phyloP scores from a whole-genome alignment of 2,329 filamentous ascomycete genomes.

The Biscogniauxia marginata region DNA sequence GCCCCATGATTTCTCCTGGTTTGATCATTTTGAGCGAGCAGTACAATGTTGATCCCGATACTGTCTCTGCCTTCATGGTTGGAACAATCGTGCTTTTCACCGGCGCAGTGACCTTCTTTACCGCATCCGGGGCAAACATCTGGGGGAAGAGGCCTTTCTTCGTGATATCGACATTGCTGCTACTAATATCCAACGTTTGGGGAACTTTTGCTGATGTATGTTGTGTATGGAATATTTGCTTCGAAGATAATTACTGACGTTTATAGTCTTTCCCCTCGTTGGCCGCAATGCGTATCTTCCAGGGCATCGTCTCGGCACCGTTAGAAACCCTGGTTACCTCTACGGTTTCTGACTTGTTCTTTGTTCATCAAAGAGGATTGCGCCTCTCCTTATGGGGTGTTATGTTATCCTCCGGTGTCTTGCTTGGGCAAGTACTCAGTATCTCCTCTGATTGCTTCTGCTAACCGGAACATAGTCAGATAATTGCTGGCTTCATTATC shows the following conservation, averaged over 20 bases:
- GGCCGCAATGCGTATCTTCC: slow-evolving; percentile 26
- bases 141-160: slow-evolving; percentile 28
- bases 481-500: slow-evolving; percentile 41
- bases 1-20: slow-evolving; percentile 25
- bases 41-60: slow-evolving; percentile 17
- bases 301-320: slow-evolving; percentile 23
- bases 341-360: slow-evolving; percentile 25
- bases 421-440: slow-evolving; percentile 13
- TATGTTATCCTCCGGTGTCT: slow-evolving; percentile 22
- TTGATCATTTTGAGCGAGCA: slow-evolving; percentile 20
- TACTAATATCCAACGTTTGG: slow-evolving; percentile 24
- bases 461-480: slow-evolving; percentile 32
- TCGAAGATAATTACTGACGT: slow-evolving; percentile 1
- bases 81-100: slow-evolving; percentile 25
- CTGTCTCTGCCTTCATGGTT: slow-evolving; percentile 22
- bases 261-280: slow-evolving; percentile 22
- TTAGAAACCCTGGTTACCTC: slow-evolving; percentile 25
- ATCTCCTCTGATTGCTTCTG: background rate
- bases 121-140: slow-evolving; percentile 24
- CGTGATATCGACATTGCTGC: slow-evolving; percentile 22
- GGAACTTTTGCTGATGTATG: slow-evolving; percentile 25
- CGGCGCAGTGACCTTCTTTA: slow-evolving; percentile 22
- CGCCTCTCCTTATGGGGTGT: slow-evolving; percentile 24
- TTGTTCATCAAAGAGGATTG: slow-evolving; percentile 24
- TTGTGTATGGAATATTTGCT: background rate